Evolutionary conservation across 73 alveolate genomes (phyloP).

Genomic region (Strombidium stylifer): DNA sequence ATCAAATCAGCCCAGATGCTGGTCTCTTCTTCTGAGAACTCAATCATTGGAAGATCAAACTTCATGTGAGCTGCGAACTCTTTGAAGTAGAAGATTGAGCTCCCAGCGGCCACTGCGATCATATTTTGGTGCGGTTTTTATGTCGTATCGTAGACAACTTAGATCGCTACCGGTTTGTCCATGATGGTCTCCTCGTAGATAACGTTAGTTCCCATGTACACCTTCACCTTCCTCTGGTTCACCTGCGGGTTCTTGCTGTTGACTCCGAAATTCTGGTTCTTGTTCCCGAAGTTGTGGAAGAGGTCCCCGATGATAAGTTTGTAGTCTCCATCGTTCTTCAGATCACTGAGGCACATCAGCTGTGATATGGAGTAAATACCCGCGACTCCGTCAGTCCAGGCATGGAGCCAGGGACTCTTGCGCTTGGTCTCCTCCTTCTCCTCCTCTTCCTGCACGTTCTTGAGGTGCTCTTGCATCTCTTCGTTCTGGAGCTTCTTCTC

Average conservation of each 20-base stretch:
- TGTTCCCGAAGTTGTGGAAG: no score
- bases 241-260: no score
- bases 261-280: no score
- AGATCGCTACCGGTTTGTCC: conserved; percentile 74
- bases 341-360: conserved; percentile 61
- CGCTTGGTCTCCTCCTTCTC: background rate
- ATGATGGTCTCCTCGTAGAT: conserved; percentile 67
- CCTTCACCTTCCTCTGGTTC: conserved; percentile 30
- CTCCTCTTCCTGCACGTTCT: background rate
- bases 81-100: conserved; percentile 69
- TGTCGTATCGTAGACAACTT: conserved; percentile 68
- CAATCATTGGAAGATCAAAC: conserved; percentile 83
- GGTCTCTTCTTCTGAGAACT: conserved; percentile 76
- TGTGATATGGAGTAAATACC: conserved; percentile 71
- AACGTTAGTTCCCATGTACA: conserved; percentile 76
- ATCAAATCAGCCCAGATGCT: conserved; percentile 72
- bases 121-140: conserved; percentile 67
- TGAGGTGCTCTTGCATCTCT: background rate
- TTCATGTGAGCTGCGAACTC: conserved; percentile 70
- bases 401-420: conserved; percentile 84
- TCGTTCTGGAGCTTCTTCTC: no score
- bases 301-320: conserved; percentile 67
- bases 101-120: conserved; percentile 93
- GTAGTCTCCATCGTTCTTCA: conserved; percentile 79
- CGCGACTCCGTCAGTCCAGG: conserved; percentile 86